Evolutionary conservation across 176 grass and related monocot species (phyloP), one percentile per base, ranked within the genome.

Genomic region (Otatea glauca): DNA sequence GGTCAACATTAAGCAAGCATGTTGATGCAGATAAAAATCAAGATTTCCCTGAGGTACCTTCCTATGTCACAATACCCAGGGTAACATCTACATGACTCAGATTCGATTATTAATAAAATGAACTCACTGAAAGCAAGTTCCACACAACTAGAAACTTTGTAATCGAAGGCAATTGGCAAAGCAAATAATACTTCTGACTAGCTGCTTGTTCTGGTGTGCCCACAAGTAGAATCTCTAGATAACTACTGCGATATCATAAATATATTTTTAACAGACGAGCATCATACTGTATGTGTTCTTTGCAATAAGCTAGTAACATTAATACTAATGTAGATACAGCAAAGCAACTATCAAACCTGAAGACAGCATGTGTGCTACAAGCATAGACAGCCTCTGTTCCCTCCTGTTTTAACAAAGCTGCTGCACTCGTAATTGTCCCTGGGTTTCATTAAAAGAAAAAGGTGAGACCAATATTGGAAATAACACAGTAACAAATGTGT

Each of bases 311-410:
- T 21, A 76, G 48, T 42, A 77, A n/a, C 24, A 68, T 25, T 58
- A 80, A 44, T 83, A 29, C 5, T 14, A 54, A 67, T 47, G 42
- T 1, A 69, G 8, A 72, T 6, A 5, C 24, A 27, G 70, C 34
- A 54, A 38, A 65, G 44, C 47, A 80, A 80, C 38, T 72, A 76
- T 37, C 65, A 44, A 88, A 99, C 96, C 96, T 99, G 84, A 99
- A 94, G 85, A 99, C 96, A 86, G 96, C 96, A 90, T 99, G 96
- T 12, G 96, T 99, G 88, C 89, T 81, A 53, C 96, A 99, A 83
- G 96, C 96, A 94, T 94, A 99, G 18, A 99, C 96, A 87, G 91
- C 88, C 72, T 89, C 92, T 64, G 96, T 93, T 88, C 96, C 96
- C 75, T 96, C 91, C 81, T 99, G 85, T 73, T 96, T 94, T 77